phyloP scores from a whole-genome alignment of 139 green algal genomes.

The Chlorella sorokiniana region DNA sequence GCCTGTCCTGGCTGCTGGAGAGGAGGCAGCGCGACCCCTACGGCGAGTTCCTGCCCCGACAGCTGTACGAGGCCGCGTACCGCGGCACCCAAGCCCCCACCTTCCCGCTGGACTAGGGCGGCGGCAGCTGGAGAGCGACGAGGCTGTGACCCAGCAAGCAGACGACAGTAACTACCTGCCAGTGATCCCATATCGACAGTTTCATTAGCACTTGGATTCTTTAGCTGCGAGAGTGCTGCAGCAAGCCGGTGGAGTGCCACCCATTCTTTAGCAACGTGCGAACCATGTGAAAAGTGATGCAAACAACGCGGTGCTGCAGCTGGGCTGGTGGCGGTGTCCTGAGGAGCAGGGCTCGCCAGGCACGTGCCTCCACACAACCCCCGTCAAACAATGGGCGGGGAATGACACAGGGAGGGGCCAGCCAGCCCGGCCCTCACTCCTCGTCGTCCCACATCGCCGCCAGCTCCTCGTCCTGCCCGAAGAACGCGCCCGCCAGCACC shows the following conservation, averaged over 20 bases:
- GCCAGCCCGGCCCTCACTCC: constrained; percentile 24
- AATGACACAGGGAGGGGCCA: neutral
- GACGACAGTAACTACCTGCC: too few relatives aligned
- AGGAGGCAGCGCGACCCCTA: constrained; percentile 84
- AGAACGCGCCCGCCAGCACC: constrained; percentile 74
- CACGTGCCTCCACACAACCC: too few relatives aligned
- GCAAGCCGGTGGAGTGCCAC: neutral
- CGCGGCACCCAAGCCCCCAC: constrained; percentile 78
- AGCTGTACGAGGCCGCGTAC: constrained; percentile 77
- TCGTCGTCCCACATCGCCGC: constrained; percentile 40
- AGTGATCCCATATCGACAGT: neutral
- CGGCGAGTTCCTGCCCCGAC: constrained; percentile 63
- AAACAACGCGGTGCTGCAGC: too few relatives aligned
- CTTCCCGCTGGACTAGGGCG: constrained; percentile 56
- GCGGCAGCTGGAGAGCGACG: neutral
- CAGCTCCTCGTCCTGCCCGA: constrained; percentile 79
- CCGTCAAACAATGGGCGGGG: too few relatives aligned
- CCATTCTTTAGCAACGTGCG: neutral
- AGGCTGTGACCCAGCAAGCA: neutral
- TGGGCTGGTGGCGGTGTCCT: too few relatives aligned
- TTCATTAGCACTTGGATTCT: neutral
- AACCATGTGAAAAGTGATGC: too few relatives aligned
- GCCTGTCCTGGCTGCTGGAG: constrained; percentile 74
- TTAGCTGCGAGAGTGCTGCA: neutral
- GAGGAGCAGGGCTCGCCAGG: too few relatives aligned